Evolutionary conservation across 345 rosid species (phyloP).

Genomic region (Brassica rapa): DNA sequence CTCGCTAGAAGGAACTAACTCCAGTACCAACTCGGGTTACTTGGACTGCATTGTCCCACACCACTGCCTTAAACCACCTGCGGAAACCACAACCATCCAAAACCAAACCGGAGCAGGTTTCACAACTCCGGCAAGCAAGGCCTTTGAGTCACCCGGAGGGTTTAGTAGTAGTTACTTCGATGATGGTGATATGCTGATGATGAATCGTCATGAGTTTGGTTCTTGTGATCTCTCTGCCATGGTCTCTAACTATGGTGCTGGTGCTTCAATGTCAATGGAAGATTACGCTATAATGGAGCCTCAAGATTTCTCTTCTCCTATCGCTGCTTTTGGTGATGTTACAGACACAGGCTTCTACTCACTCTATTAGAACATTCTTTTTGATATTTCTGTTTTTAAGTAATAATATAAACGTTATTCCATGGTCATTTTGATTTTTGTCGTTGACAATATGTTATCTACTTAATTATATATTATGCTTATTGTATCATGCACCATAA

Average conservation of each 20-base stretch:
- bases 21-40: constrained; percentile 70
- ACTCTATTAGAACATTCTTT: constrained; percentile 31
- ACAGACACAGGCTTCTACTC: constrained; percentile 47
- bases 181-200: constrained; percentile 32
- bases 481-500: constrained; percentile 29
- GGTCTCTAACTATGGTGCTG: constrained; percentile 45
- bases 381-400: constrained; percentile 1
- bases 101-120: constrained; percentile 24
- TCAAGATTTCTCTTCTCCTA: constrained; percentile 43
- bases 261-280: constrained; percentile 33
- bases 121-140: constrained; percentile 25
- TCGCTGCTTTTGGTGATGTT: constrained; percentile 49
- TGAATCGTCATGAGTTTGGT: constrained; percentile 39
- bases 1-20: constrained; percentile 30
- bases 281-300: constrained; percentile 37
- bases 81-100: constrained; percentile 31
- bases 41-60: constrained; percentile 93
- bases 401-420: constrained; percentile 23
- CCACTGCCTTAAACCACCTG: constrained; percentile 80
- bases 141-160: constrained; percentile 28
- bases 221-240: constrained; percentile 61
- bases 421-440: constrained; percentile 25
- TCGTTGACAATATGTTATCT: constrained; percentile 18
- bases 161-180: constrained; percentile 34
- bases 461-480: constrained; percentile 19